Conservation (phyloP, 169 alveolate genomes). For the Plasmodium malariae region DNA sequence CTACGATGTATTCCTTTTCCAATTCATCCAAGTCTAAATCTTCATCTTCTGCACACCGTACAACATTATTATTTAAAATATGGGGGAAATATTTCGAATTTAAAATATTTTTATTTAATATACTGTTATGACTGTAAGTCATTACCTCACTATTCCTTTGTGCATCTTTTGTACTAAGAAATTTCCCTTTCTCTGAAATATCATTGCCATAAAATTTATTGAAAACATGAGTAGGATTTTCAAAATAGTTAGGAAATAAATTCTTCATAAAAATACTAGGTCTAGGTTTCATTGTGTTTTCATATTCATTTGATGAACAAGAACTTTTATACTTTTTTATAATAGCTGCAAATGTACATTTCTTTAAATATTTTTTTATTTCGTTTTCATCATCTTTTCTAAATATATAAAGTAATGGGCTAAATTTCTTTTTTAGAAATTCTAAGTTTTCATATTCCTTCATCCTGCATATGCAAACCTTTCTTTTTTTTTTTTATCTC, state of each 20-base stretch:
- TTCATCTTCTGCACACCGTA: neutral
- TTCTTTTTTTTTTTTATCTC: neutral
- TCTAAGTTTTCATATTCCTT: conserved; percentile 67
- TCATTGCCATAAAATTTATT: conserved; percentile 31
- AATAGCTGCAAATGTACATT: conserved; percentile 2
- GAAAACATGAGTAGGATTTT: conserved; percentile 33
- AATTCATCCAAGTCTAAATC: conserved; percentile 29
- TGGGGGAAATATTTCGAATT: conserved; percentile 28
- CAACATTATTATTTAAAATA: conserved; percentile 36
- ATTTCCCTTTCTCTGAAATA: conserved; percentile 8
- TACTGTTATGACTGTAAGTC: neutral
- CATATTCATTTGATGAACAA: neutral
- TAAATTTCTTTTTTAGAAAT: conserved; percentile 32
- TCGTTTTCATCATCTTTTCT: conserved; percentile 65
- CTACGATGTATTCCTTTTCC: conserved; percentile 42
- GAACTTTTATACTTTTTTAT: conserved; percentile 12
- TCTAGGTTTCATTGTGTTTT: neutral
- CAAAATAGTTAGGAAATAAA: conserved; percentile 14
- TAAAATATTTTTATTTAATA: conserved; percentile 10
- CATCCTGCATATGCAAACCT: conserved; percentile 5
- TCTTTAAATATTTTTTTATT: conserved; percentile 36
- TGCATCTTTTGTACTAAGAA: conserved; percentile 8
- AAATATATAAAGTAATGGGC: conserved; percentile 55
- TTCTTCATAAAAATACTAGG: conserved; percentile 31
- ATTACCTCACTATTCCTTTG: neutral